Base-by-base conservation (phyloP, 2,329 filamentous ascomycete species). In the Cercospora sp. region DNA sequence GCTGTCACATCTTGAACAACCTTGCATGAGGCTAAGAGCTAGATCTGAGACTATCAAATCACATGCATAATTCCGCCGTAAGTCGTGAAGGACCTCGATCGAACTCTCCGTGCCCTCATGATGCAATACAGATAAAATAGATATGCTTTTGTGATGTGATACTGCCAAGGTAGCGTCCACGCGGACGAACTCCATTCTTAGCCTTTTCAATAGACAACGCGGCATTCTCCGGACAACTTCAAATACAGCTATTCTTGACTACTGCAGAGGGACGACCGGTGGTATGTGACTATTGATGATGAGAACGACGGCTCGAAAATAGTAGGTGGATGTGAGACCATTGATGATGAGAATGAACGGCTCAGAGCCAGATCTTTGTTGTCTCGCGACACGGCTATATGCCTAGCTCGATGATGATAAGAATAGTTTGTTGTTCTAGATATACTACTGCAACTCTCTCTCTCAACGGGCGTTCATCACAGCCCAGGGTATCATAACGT, bases 401-500 rank as follows among this genome's bases (percentile, higher is more conserved):
- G 13, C 33, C 33, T 16, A 40, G 13, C 7, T 40, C 33, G 13
- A 40, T n/a, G 12, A 33, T 33, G 33, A 16, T 40, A 40, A 16
- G 33, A 40, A 40, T 40, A 40, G 13, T 40, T 40, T n/a, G 33
- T 40, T 40, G 33, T 40, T 40, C 33, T 40, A 40, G 33, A 16
- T n/a, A 40, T 40, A 42, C 36, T 42, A 8, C 36, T n/a, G 36
- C 36, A n/a, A 42, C 16, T n/a, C 36, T 16, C 36, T 16, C 36
- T 16, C 36, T 42, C 36, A 40, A 40, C 36, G 36, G 36, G 36
- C 36, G 6, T 42, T 42, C 36, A 42, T 42, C 36, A 42, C 36
- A 42, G 36, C 59, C 60, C 60, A 64, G 67, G 67, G 67, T 68
- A 68, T 68, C 67, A 65, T 68, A 64, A 64, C 20, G 30, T 59